phyloP scores from a whole-genome alignment of 768 basidiomycete genomes.

The Dendrothele bispora region DNA sequence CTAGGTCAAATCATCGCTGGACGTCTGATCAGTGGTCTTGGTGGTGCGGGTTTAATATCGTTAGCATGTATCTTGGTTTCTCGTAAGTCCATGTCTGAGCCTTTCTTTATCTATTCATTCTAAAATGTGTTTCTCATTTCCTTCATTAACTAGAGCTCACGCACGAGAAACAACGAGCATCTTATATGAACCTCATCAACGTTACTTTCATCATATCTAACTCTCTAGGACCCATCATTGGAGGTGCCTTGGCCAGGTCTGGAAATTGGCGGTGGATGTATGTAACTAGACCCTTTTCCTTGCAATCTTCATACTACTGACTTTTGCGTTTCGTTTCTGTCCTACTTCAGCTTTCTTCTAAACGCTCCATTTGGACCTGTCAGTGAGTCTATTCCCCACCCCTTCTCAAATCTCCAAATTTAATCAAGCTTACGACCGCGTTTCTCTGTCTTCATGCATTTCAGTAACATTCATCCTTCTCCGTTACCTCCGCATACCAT shows the following conservation, averaged over 20 bases:
- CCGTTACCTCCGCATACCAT: slow-evolving; percentile 17
- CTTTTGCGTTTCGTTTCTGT: slow-evolving; percentile 2
- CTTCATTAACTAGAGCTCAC: slow-evolving; percentile 26
- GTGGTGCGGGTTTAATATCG: slow-evolving; percentile 23
- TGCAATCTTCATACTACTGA: background rate
- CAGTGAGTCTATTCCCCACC: slow-evolving; percentile 13
- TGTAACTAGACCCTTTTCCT: background rate
- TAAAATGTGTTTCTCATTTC: background rate
- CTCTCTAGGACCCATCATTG: slow-evolving; percentile 23
- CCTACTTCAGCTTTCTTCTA: slow-evolving; percentile 19
- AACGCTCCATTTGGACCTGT: slow-evolving; percentile 24
- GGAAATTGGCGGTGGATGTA: slow-evolving; percentile 30
- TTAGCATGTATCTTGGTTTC: slow-evolving; percentile 20
- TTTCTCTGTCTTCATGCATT: too few relatives aligned
- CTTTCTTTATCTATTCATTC: background rate
- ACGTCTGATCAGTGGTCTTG: slow-evolving; percentile 23
- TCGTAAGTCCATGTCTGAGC: slow-evolving; percentile 21
- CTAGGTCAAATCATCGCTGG: slow-evolving; percentile 24
- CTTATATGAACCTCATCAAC: slow-evolving; percentile 26
- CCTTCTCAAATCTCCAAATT: background rate
- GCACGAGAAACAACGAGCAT: slow-evolving; percentile 24
- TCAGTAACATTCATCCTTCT: slow-evolving; percentile 23
- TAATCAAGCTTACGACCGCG: background rate
- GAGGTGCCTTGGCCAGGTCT: slow-evolving; percentile 21
- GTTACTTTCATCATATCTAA: slow-evolving; percentile 24